These are phyloP conservation scores for Cicer cuneatum DNA, from an alignment of 306 rosid genomes.

Conservation along the genomic window DNA sequence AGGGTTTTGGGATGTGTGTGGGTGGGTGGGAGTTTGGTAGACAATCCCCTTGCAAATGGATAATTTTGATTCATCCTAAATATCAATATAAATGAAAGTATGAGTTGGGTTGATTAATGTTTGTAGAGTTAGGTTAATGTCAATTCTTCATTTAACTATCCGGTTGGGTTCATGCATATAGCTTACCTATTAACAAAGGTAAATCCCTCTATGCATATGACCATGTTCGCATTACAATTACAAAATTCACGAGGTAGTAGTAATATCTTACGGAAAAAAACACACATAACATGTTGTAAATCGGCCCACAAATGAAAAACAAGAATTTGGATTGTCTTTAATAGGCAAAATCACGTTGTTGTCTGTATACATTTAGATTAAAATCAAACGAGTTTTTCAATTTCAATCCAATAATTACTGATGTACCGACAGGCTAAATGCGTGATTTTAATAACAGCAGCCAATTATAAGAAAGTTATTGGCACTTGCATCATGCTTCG, in stretches of 20 bases:
- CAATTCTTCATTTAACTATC: slow-evolving; percentile 35
- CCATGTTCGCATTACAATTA: slow-evolving; percentile 41
- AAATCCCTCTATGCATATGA: slow-evolving; percentile 40
- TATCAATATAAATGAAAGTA: background rate
- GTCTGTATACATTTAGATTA: too few species aligned
- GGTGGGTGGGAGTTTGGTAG: slow-evolving; percentile 7
- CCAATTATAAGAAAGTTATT: background rate
- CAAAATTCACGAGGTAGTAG: slow-evolving; percentile 35
- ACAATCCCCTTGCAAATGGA: background rate
- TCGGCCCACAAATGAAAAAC: slow-evolving; percentile 29
- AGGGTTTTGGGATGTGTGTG: background rate
- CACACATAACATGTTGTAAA: background rate
- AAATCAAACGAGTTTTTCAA: too few species aligned
- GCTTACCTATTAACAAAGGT: slow-evolving; percentile 33
- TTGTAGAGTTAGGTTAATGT: slow-evolving; percentile 36
- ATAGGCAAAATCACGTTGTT: too few species aligned
- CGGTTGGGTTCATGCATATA: slow-evolving; percentile 28
- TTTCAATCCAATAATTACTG: too few species aligned
- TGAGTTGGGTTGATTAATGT: slow-evolving; percentile 14
- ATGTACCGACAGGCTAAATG: too few species aligned
- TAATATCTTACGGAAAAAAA: slow-evolving; percentile 13
- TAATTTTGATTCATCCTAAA: background rate
- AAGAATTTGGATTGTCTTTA: too few species aligned
- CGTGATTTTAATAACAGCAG: too few species aligned
- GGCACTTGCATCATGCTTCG: background rate